Base-by-base conservation (phyloP, 768 basidiomycete genomes). In the Amyloporia xantha region DNA sequence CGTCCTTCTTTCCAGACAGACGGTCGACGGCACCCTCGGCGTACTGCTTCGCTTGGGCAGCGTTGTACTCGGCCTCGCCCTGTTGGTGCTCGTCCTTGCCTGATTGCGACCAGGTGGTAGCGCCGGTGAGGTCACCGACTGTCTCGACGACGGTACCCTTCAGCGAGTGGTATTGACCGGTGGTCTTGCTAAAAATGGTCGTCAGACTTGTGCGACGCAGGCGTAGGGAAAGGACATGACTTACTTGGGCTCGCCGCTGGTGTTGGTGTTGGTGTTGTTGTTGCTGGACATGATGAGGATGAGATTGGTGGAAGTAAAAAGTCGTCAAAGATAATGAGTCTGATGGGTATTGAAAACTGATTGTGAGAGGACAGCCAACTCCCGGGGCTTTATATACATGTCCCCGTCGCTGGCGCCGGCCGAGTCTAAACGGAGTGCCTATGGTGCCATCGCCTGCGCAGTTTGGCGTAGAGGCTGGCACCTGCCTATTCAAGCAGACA, bases 1-100 rank as follows among this genome's bases (percentile, higher is more conserved):
- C 58, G 46, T 81, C 79, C 50, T 75, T 73, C 62, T 77, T 76
- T 35, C 80, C 79, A 2, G 54, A 60, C 6, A 71, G 27, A 47
- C 69, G 70, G 50, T 81, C 78, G 12, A 59, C 5, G 0, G 62
- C 60, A n/a, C 79, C 79, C 41, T 80, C 71, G 5, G 59, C 70
- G 53, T 71, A 81, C n/a, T 69, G 74, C 56, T 80, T 64, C 24
- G 69, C 67, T 50, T 73, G 71, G 2, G 75, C 74, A n/a, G 69
- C 67, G 36, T 69, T 70, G 58, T 71, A 66, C 62, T 75, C 71
- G 45, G 59, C 62, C 62, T 77, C 71, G 45, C 76, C 77, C 54
- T 67, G 59, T 10, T 61, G 58, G 48, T 79, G 77, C 54, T 79
- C 78, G 30, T 79, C 60, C 44, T 71, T 70, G 7, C 77, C 77